These are phyloP conservation scores for Nelumbo lutea DNA, from an alignment of 164 flowering plant species.

Conservation along the genomic window DNA sequence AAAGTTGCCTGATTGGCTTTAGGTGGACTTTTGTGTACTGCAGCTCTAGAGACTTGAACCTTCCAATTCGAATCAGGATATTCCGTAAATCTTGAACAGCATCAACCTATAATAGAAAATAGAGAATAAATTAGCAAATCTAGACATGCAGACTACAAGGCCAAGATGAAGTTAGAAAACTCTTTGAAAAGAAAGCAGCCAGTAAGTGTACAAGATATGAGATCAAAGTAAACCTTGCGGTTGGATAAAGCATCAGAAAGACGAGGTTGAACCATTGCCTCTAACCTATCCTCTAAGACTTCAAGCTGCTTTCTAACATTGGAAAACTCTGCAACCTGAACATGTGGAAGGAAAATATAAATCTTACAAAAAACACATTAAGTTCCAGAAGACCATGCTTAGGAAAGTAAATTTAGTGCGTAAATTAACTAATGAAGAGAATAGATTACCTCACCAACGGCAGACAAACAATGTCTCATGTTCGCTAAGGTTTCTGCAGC, in stretches of 20 bases:
- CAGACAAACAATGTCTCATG: conserved; percentile 97
- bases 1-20: conserved; percentile 68
- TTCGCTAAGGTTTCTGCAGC: conserved; percentile 97
- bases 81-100: conserved; percentile 81
- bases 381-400: not conserved
- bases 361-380: not conserved
- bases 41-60: conserved; percentile 80
- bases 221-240: conserved; percentile 54
- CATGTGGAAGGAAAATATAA: not conserved
- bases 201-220: not conserved
- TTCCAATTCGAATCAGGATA: conserved; percentile 85
- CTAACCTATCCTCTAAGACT: conserved; percentile 92
- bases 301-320: conserved; percentile 96
- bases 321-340: conserved; percentile 98
- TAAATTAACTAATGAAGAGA: conserved; percentile 5
- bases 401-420: not conserved
- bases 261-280: conserved; percentile 95
- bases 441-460: conserved; percentile 88
- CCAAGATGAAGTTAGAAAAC: conserved; percentile 2
- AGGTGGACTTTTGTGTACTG: conserved; percentile 85
- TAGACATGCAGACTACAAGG: not conserved
- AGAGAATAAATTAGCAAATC: not conserved
- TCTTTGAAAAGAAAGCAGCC: conserved; percentile 3
- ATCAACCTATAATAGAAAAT: conserved; percentile 45
- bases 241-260: conserved; percentile 79